Conservation (phyloP, 2,329 filamentous ascomycete genomes). For the Microsporum ferrugineum region DNA sequence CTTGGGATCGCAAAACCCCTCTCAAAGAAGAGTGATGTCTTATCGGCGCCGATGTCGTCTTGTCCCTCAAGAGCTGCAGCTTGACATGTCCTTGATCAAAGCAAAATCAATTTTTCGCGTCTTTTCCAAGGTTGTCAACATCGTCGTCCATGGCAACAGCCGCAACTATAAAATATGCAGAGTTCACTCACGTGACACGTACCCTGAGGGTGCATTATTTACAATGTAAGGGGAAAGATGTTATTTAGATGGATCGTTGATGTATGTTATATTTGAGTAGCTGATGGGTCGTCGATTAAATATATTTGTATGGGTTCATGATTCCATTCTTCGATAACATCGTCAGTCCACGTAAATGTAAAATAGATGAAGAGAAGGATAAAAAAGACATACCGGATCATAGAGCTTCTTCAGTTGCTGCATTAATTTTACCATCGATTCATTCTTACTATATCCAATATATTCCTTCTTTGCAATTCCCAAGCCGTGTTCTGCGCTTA, state of each 20-base stretch:
- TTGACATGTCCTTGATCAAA: neutral
- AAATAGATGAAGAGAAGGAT: neutral
- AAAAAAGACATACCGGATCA: constrained; percentile 61
- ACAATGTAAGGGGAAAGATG: neutral
- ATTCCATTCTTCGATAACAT: constrained; percentile 63
- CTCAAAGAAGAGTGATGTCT: neutral
- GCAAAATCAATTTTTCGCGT: neutral
- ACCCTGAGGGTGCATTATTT: neutral
- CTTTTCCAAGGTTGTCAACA: neutral
- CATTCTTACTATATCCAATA: constrained; percentile 82
- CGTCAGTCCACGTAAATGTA: neutral
- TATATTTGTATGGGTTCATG: constrained; percentile 98
- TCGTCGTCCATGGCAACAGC: constrained; percentile 17
- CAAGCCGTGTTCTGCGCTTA: constrained; percentile 91
- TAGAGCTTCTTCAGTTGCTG: constrained; percentile 88
- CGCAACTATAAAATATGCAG: constrained; percentile 5
- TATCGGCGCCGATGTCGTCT: neutral
- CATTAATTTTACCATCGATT: constrained; percentile 83
- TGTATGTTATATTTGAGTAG: neutral
- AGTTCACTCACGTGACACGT: neutral
- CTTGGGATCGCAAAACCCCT: neutral
- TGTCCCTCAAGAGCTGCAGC: neutral
- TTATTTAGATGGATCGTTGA: too few species aligned
- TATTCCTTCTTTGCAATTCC: constrained; percentile 93
- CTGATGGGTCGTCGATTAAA: constrained; percentile 31